A percentile compares a stretch with the other conserved stretches of the same genome.
These are phyloP conservation scores for Erodium trifolium DNA, from an alignment of 441 rosid species.

Conservation along the genomic window DNA sequence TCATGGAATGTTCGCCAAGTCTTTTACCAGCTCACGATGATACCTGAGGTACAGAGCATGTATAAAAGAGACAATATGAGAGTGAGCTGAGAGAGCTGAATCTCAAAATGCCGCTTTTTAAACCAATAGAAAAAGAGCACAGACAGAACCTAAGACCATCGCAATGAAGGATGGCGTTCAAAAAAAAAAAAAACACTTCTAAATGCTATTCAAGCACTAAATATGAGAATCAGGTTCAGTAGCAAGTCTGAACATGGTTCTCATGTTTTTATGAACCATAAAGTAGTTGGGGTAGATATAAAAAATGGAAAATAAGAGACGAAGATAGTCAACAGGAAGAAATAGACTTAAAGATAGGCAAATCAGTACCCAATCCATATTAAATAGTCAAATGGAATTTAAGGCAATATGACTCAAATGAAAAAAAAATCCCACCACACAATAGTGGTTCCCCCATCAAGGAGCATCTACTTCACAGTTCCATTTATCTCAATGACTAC, in stretches of 20 bases:
- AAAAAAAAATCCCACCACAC: not conserved
- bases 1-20: constrained; percentile 40
- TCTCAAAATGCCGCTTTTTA: not conserved
- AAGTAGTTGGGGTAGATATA: not conserved
- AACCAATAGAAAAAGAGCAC: not conserved
- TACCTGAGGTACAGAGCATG: constrained; percentile 26
- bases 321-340: not conserved
- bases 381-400: not conserved
- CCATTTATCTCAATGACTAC: not conserved
- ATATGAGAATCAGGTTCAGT: not conserved
- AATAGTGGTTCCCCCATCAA: not conserved
- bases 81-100: not conserved
- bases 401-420: not conserved
- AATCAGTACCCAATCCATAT: not conserved
- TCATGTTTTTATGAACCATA: not conserved
- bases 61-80: constrained; percentile 7
- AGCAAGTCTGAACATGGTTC: not conserved
- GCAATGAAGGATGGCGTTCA: not conserved
- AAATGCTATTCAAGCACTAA: not conserved
- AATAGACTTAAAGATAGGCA: not conserved
- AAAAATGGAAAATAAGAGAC: not conserved
- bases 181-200: not conserved
- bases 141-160: not conserved
- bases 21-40: constrained; percentile 34
- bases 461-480: not conserved